Evolutionary conservation across 108 stramenopile genomes (phyloP), one percentile per base, ranked within the genome.

Genomic region (Nannochloropsis gaditana): DNA sequence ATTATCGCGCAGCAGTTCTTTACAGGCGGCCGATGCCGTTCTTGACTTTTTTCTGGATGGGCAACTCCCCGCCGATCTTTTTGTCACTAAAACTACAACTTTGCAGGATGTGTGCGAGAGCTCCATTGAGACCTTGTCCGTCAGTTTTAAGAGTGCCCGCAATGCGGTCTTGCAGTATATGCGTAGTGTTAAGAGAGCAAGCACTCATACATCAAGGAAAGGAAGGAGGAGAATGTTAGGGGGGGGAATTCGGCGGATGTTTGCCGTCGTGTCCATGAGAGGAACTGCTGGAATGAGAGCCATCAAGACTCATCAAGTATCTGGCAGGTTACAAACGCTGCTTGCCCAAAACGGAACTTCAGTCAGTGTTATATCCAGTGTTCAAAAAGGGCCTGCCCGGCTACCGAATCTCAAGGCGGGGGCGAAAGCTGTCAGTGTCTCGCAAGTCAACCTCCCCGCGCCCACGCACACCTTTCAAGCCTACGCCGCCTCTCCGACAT

Each of bases 21-120:
- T n/a, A 15, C 15, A 73, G n/a, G 59, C 59, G 59, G 59, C n/a
- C 19, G 59, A 15, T 73, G n/a, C 15, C 8, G 2, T 73, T n/a
- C 19, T n/a, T 15, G 59, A 3, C 3, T 73, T 73, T n/a, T 73
- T 73, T n/a, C n/a, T n/a, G 19, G n/a, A 15, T n/a, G 8, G 19
- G 19, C 59, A 73, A 73, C 59, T 73, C 59, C 15, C 59, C 15
- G 4, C 59, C n/a, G 8, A 15, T n/a, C 59, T 73, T n/a, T 73
- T 73, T n/a, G 59, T 73, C n/a, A 73, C 59, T n/a, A 73, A n/a
- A 4, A 73, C 59, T 15, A 73, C 59, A 73, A 73, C 8, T 15
- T n/a, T 73, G 59, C 59, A 73, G 59, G 59, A 73, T n/a, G 15
- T 73, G 59, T 73, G 59, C 59, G 59, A 73, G 19, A 73, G 59